These are phyloP conservation scores for Hypoxylon rickii DNA, from an alignment of 495 filamentous ascomycete genomes.

Conservation along the genomic window DNA sequence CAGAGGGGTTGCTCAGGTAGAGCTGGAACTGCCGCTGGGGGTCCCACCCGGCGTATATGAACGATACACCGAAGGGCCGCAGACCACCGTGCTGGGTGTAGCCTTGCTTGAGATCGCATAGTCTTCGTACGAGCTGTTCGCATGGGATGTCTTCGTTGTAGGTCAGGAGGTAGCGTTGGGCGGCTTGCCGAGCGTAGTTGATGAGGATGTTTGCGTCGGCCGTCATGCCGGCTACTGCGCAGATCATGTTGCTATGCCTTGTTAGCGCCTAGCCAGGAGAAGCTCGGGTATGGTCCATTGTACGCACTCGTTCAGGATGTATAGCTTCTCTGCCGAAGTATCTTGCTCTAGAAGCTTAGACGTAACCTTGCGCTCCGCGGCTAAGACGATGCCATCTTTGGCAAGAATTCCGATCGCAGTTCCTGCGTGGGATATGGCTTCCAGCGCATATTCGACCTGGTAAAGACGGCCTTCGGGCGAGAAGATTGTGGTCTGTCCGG, in stretches of 20 bases:
- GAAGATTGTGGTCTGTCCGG: conserved; percentile 92
- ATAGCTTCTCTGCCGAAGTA: conserved; percentile 98
- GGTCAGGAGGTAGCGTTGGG: conserved; percentile 94
- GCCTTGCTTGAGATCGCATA: conserved; percentile 98
- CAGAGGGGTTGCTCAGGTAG: conserved; percentile 99
- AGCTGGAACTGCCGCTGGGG: conserved; percentile 95
- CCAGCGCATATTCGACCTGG: conserved; percentile 98
- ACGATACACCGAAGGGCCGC: conserved; percentile 96
- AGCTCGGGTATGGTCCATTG: background rate
- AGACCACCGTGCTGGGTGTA: conserved; percentile 99
- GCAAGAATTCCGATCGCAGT: conserved; percentile 96
- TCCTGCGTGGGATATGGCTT: conserved; percentile 97
- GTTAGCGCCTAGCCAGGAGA: background rate
- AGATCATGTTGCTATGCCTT: conserved; percentile 91
- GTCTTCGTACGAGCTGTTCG: conserved; percentile 93
- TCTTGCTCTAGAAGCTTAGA: conserved; percentile 99
- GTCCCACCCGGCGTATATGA: conserved; percentile 99
- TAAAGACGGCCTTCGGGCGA: conserved; percentile 97
- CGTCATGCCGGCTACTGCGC: conserved; percentile 98
- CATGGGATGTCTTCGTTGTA: conserved; percentile 99
- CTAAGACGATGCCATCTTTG: conserved; percentile 96
- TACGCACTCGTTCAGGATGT: conserved; percentile 94
- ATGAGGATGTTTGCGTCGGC: conserved; percentile 99
- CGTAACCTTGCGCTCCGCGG: conserved; percentile 98
- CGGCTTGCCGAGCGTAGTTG: conserved; percentile 97